Evolutionary conservation across 345 rosid genomes (phyloP).

Genomic region (Aurinia saxatilis): DNA sequence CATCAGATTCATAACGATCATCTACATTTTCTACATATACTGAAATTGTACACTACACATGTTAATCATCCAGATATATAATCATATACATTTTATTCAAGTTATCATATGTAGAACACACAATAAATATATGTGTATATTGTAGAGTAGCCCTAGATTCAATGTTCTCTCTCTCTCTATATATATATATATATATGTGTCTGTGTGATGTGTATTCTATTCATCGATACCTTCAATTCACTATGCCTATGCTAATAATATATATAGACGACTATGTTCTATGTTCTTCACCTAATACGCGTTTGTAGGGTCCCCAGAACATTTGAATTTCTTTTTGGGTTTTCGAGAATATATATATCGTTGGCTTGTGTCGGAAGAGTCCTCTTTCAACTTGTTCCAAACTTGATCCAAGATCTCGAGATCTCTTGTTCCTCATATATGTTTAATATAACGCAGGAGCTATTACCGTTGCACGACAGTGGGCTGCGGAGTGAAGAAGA

Average conservation of each 20-base stretch:
- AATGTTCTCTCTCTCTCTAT: slow-evolving; percentile 2
- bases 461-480: slow-evolving; percentile 95
- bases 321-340: slow-evolving; percentile 14
- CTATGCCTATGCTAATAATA: not conserved
- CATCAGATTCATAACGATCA: not conserved
- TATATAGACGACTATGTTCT: slow-evolving; percentile 19
- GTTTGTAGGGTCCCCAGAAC: slow-evolving; percentile 26
- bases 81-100: not conserved
- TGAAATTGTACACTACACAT: not conserved
- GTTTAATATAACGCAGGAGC: slow-evolving; percentile 47
- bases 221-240: not conserved
- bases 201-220: slow-evolving; percentile 3
- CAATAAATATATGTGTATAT: not conserved
- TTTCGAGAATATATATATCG: slow-evolving; percentile 20
- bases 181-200: not conserved
- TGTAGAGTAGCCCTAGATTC: slow-evolving; percentile 22
- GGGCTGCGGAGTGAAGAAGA: slow-evolving; percentile 95
- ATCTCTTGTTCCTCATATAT: slow-evolving; percentile 2
- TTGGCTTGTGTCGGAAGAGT: slow-evolving; percentile 31
- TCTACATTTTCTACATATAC: not conserved
- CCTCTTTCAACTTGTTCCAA: slow-evolving; percentile 12
- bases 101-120: not conserved
- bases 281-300: slow-evolving; percentile 33
- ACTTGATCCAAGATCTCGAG: slow-evolving; percentile 17
- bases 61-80: too few species aligned